Percentiles rank a stretch among this genome's conserved stretches.
phyloP scores from a whole-genome alignment of 768 basidiomycete species.

The Pleurotus eryngii region DNA sequence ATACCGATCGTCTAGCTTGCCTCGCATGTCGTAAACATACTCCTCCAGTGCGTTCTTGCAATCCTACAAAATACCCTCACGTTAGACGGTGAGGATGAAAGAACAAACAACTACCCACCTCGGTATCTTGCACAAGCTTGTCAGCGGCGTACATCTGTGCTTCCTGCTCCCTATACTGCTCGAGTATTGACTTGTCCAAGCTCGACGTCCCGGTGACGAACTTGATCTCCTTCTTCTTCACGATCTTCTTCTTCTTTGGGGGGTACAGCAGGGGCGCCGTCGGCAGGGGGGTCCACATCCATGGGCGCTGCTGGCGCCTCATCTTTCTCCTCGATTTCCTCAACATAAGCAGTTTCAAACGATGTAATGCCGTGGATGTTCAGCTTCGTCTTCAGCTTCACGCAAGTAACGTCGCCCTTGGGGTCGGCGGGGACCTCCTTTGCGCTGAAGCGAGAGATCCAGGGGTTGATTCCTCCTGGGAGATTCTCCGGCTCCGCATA shows the following conservation, averaged over 20 bases:
- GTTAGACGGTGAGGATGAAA: slow-evolving; percentile 1
- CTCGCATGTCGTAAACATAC: slow-evolving; percentile 94
- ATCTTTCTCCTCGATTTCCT: slow-evolving; percentile 79
- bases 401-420: slow-evolving; percentile 70
- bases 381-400: slow-evolving; percentile 89
- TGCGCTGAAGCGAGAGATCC: slow-evolving; percentile 77
- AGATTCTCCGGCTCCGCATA: slow-evolving; percentile 74
- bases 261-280: slow-evolving; percentile 26
- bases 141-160: slow-evolving; percentile 86
- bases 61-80: slow-evolving; percentile 48
- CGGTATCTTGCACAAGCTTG: slow-evolving; percentile 97
- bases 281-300: slow-evolving; percentile 50
- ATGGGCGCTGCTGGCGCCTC: slow-evolving; percentile 55
- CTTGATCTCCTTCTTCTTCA: slow-evolving; percentile 80
- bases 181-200: slow-evolving; percentile 61
- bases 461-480: slow-evolving; percentile 81
- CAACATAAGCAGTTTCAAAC: slow-evolving; percentile 83
- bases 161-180: slow-evolving; percentile 76
- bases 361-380: slow-evolving; percentile 85
- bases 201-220: slow-evolving; percentile 64
- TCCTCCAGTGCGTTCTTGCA: slow-evolving; percentile 99
- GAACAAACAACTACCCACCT: slow-evolving; percentile 48
- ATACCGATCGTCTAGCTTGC: slow-evolving; percentile 89
- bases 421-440: slow-evolving; percentile 73
- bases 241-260: slow-evolving; percentile 86